Evolutionary conservation across 768 basidiomycete species (phyloP).

Genomic region (Tremella fuciformis): DNA sequence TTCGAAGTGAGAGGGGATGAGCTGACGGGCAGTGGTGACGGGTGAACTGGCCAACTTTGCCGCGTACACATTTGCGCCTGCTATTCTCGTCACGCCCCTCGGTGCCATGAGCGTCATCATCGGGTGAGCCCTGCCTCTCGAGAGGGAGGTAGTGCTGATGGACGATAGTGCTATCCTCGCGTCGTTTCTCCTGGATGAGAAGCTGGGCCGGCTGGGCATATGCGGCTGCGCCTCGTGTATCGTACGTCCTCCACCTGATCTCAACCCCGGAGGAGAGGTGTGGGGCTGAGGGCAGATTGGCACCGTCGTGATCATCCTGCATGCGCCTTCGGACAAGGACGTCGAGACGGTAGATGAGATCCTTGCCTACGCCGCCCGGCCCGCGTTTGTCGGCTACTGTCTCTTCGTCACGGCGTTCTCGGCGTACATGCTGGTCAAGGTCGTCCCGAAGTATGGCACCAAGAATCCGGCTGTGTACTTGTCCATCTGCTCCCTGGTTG

Average conservation of each 20-base stretch:
- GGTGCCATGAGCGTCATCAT: constrained; percentile 94
- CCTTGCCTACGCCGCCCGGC: constrained; percentile 79
- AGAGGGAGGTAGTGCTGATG: not conserved
- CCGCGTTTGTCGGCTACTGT: constrained; percentile 89
- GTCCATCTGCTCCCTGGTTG: constrained; percentile 93
- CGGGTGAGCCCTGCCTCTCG: constrained; percentile 61
- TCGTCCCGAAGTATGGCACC: constrained; percentile 81
- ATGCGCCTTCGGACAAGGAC: constrained; percentile 93
- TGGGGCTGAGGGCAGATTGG: constrained; percentile 55
- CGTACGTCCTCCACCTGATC: constrained; percentile 26
- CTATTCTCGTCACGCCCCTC: constrained; percentile 96
- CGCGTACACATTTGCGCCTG: constrained; percentile 95
- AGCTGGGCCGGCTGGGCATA: constrained; percentile 82
- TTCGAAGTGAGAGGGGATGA: not conserved
- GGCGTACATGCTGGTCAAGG: constrained; percentile 77
- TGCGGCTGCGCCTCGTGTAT: constrained; percentile 53
- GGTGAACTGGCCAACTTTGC: constrained; percentile 86
- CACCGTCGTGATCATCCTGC: constrained; percentile 88
- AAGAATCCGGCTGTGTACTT: constrained; percentile 87
- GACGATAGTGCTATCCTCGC: constrained; percentile 92
- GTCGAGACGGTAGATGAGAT: constrained; percentile 92
- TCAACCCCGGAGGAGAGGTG: not conserved
- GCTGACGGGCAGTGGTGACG: constrained; percentile 67
- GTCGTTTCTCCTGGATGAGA: constrained; percentile 86
- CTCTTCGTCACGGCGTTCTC: constrained; percentile 77